Conservation (phyloP, 331 rosid genomes). For the Spiraea crenata region DNA sequence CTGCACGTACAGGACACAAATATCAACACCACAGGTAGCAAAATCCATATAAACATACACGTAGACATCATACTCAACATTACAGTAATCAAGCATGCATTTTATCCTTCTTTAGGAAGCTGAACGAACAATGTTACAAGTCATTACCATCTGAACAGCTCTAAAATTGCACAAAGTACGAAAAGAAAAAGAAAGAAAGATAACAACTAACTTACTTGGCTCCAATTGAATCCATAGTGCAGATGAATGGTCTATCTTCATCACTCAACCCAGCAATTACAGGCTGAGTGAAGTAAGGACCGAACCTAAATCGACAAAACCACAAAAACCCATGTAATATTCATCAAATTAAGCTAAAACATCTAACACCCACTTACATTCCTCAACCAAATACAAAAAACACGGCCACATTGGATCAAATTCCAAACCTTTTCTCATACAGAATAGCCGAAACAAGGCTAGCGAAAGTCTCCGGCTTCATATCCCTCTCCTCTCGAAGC, state of each 20-base stretch:
- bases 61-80: neutral
- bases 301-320: constrained; percentile 56
- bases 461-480: constrained; percentile 97
- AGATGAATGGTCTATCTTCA: constrained; percentile 82
- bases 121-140: neutral
- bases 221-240: constrained; percentile 94
- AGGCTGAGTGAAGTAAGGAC: constrained; percentile 95
- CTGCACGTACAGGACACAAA: constrained; percentile 41
- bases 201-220: constrained; percentile 68
- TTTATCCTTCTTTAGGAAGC: neutral
- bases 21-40: neutral
- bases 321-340: neutral
- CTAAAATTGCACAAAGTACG: neutral
- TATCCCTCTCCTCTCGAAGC: constrained; percentile 92
- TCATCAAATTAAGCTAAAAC: neutral
- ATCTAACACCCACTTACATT: neutral
- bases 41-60: neutral
- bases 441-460: constrained; percentile 83
- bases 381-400: neutral
- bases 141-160: neutral
- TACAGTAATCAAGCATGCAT: neutral
- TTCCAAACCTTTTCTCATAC: constrained; percentile 82
- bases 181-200: neutral
- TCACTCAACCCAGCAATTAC: constrained; percentile 96
- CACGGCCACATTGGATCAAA: neutral